A percentile compares a stretch with the other conserved stretches of the same genome.
Conservation (phyloP, 2,329 filamentous ascomycete genomes). For the Botrytis medusae region DNA sequence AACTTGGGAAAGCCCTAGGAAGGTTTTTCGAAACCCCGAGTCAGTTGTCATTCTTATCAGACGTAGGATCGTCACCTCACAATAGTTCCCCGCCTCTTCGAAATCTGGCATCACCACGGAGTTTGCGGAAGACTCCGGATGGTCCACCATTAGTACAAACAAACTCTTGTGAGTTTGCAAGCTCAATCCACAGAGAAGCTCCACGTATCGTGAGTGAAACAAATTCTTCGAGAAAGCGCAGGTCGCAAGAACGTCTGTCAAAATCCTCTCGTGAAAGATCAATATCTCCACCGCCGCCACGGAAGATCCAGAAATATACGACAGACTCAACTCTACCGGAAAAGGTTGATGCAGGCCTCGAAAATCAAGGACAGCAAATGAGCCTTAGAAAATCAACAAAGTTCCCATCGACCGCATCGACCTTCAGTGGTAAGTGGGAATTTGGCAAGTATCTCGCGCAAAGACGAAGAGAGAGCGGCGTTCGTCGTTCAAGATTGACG, state of each 20-base stretch:
- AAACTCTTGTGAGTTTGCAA: not conserved
- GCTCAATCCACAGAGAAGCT: not conserved
- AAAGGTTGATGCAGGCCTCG: not conserved
- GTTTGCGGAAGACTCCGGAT: not conserved
- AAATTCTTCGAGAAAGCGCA: not conserved
- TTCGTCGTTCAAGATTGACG: constrained; percentile 1
- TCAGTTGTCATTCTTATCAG: not conserved
- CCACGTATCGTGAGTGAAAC: not conserved
- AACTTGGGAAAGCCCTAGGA: not conserved
- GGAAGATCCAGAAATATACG: too few species aligned
- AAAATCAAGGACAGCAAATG: not conserved
- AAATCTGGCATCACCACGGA: not conserved
- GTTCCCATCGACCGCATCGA: not conserved
- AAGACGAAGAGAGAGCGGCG: constrained; percentile 1
- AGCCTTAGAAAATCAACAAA: not conserved
- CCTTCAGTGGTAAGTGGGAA: constrained; percentile 3
- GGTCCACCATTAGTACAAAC: not conserved
- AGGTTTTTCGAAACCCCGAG: constrained; percentile 21
- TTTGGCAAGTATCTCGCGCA: constrained; percentile 18
- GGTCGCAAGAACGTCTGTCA: not conserved
- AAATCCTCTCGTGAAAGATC: not conserved
- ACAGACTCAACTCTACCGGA: not conserved
- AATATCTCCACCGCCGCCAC: not conserved
- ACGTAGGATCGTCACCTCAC: not conserved
- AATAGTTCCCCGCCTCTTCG: not conserved